Evolutionary conservation across 768 basidiomycete genomes (phyloP), one percentile per base, ranked within the genome.

Genomic region (Podaxis rugospora): DNA sequence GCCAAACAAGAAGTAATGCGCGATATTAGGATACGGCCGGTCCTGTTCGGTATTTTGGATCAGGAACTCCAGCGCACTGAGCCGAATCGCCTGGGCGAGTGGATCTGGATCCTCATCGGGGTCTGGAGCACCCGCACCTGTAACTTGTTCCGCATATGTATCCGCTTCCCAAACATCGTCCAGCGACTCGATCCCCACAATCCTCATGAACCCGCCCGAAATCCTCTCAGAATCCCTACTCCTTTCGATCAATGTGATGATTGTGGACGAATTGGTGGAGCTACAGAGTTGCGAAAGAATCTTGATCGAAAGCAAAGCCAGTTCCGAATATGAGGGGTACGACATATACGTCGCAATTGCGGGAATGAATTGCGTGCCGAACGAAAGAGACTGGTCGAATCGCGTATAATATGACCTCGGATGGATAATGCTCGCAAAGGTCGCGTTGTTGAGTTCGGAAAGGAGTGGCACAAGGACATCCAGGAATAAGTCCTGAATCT

Each of bases 201-300:
- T 77, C 37, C 80, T 79, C 56, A 86, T 82, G 71, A 92, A 96
- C 0, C 92, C 93, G 49, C 81, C 84, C 27, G 93, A 75, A 64
- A 98, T 93, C 16, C 91, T 82, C n/a, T 92, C 84, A 0, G 93
- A 94, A 65, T 95, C 92, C 49, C 79, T 78, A 61, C 91, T 94
- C 23, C 88, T 81, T 63, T 93, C 87, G 32, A 98, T 79, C 53
- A 96, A 78, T 0, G 89, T 85, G 27, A 89, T 84, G 53, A 98
- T 75, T 40, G 87, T 88, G 16, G 89, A 82, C 53, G 92, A 86
- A 10, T 85, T 80, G 1, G 83, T 74, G 1, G 90, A 90, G 4
- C 79, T 72, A 1, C 92, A 87, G 9, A 98, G 79, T 35, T 77
- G 71, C 3, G 83, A 74, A 39, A 97, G 72, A 56, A 94, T 90